Evolutionary conservation across 169 alveolate genomes (phyloP), one percentile per base, ranked within the genome.

Genomic region (Plasmodium berghei): DNA sequence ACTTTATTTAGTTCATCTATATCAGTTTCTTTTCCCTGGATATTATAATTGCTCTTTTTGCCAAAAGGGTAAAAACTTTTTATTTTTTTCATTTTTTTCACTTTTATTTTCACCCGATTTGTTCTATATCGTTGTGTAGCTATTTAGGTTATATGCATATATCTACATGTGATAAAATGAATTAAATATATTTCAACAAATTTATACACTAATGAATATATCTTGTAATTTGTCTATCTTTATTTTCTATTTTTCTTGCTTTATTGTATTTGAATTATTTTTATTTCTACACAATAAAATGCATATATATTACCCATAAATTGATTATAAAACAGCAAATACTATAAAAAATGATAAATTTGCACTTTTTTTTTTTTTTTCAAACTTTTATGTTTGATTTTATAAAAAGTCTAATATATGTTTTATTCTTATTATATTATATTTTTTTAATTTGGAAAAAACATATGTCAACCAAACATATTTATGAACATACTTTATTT

Each of bases 71-170:
- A 64, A 14, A 73, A 34, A 64, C 46, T 59, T 42, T 58, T 26
- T 34, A 73, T 73, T 34, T 62, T 73, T 49, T 73, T 73, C 88
- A 73, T 73, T 69, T 55, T 14, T 14, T n/a, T 16, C 26, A 10
- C 14, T 45, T 9, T 69, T 40, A 9, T 18, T 28, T 46, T 52
- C 9, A 71, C 45, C 16, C 22, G 48, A 22, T 14, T 28, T 24
- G 2, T 8, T 52, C 59, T 12, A 52, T 52, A 9, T 52, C 5
- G n/a, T 9, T 52, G 10, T n/a, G 5, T 52, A 34, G 42, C 42
- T 34, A 34, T 34, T 34, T 34, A 34, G 4, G 8, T 4, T 4
- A 4, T 34, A 34, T 52, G 26, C 24, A 40, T 16, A 6, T 70
- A 70, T 48, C 28, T 70, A 55, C 62, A 14, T 46, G 24, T 20